Evolutionary conservation across 768 basidiomycete genomes (phyloP).

Genomic region (Suillus plorans): DNA sequence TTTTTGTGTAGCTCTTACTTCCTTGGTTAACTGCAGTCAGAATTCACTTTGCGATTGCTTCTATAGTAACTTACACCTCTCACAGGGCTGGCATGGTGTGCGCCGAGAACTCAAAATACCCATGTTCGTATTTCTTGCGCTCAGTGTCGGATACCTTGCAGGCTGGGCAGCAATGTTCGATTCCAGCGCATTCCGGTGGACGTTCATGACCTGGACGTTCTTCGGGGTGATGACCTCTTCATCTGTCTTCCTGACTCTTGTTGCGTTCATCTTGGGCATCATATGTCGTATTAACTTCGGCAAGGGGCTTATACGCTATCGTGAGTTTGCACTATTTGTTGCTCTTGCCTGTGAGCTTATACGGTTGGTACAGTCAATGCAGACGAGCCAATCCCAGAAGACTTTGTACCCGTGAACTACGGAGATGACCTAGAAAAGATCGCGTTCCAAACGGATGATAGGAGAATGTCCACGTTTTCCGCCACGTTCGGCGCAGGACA

Average conservation of each 20-base stretch:
- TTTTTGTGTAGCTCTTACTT: conserved; percentile 49
- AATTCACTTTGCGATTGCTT: conserved; percentile 1
- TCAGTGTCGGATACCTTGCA: conserved; percentile 60
- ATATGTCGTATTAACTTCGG: conserved; percentile 75
- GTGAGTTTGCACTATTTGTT: conserved; percentile 40
- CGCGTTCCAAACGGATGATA: conserved; percentile 56
- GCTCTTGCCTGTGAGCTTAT: conserved; percentile 6
- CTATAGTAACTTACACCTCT: conserved; percentile 2
- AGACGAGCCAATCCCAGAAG: conserved; percentile 48
- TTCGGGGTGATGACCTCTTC: conserved; percentile 62
- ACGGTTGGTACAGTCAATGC: conserved; percentile 45
- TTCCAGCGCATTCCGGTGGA: conserved; percentile 73
- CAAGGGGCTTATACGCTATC: conserved; percentile 65
- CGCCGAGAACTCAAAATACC: conserved; percentile 60
- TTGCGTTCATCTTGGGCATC: conserved; percentile 60
- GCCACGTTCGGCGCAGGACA: conserved; percentile 32
- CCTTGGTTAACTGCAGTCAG: conserved; percentile 68
- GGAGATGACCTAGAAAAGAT: conserved; percentile 52
- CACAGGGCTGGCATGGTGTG: conserved; percentile 73
- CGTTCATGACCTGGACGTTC: conserved; percentile 71
- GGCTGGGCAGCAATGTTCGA: conserved; percentile 77
- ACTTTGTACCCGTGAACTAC: conserved; percentile 33
- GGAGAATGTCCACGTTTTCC: conserved; percentile 56
- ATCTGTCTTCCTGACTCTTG: conserved; percentile 56
- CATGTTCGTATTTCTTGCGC: conserved; percentile 62